Base-by-base conservation (phyloP, 805 yeast species). In the Starmerella scarabaei region DNA sequence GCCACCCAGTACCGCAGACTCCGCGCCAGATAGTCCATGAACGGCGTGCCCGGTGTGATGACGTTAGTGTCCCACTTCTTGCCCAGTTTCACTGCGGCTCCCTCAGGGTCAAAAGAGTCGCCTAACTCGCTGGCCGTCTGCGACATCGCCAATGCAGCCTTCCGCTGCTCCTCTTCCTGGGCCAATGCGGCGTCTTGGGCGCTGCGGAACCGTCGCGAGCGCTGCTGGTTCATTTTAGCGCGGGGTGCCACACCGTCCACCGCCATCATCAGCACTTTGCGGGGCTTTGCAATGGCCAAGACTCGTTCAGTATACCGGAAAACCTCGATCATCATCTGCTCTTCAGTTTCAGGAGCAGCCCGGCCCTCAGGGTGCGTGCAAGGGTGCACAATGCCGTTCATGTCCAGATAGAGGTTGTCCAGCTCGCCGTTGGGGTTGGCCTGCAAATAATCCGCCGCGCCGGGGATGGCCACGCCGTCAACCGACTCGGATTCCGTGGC, bases 361-460 rank as follows among this genome's bases (percentile, higher is more conserved):
- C 79, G 79, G 50, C 88, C 81, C 55, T 88, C 98, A 1, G 99
- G 99, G 60, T 91, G 99, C 2, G 96, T 80, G 67, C 97, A 91
- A 1, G 98, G 98, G 65, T 91, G 99, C 4, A 91, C 98, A 55
- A 91, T 91, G 66, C 97, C 98, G 58, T 91, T 91, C 98, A 91
- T 91, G 63, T 91, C 99, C 47, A 91, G 66, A 57, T 91, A 91
- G 37, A 91, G 61, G 57, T 91, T 91, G 58, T 91, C 97, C 35
- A 85, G 64, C 62, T 91, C 99, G 21, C 97, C 98, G 61, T 91
- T 91, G 3, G 94, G 94, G 58, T 91, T 91, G 11, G 91, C 78
- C 38, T 74, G 72, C 17, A 73, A 56, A 57, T 81, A 85, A 32
- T 43, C 48, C 4, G 39, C 27, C 19, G 45, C 21, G 3, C 80